Evolutionary conservation across 1,139 yeast species (phyloP).

Genomic region (Arxiozyma slooffiae): DNA sequence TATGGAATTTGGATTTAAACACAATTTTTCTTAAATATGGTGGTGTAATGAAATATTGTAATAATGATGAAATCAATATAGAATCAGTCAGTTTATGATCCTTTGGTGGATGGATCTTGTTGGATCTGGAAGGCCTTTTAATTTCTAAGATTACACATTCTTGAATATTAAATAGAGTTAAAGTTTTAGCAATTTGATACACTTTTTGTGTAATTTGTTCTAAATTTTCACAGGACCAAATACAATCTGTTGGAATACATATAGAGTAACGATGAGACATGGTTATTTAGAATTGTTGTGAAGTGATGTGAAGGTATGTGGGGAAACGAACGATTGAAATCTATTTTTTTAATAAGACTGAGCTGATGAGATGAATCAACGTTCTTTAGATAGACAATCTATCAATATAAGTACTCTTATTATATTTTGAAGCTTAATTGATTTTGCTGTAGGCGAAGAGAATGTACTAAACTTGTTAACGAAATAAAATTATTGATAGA

Average conservation of each 20-base stretch:
- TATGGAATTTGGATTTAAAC: slow-evolving; percentile 39
- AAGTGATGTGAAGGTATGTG: neutral
- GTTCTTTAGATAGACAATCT: too few species aligned
- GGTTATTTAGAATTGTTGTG: neutral
- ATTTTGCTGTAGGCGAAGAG: too few species aligned
- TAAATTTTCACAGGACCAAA: slow-evolving; percentile 51
- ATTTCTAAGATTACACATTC: slow-evolving; percentile 55
- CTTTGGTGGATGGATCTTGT: neutral
- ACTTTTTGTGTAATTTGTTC: slow-evolving; percentile 66
- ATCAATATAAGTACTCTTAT: too few species aligned
- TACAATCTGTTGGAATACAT: slow-evolving; percentile 58
- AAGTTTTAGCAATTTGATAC: slow-evolving; percentile 71
- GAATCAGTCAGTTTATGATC: slow-evolving; percentile 31
- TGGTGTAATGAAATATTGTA: slow-evolving; percentile 81
- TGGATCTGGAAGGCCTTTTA: slow-evolving; percentile 5
- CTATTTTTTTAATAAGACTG: too few species aligned
- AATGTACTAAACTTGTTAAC: too few species aligned
- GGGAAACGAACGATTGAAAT: too few species aligned
- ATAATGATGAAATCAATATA: slow-evolving; percentile 53
- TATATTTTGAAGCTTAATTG: too few species aligned
- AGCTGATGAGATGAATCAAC: too few species aligned
- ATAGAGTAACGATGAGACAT: slow-evolving; percentile 33
- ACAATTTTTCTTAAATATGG: slow-evolving; percentile 62
- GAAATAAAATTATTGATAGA: too few species aligned
- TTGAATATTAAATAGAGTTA: slow-evolving; percentile 55